These are phyloP conservation scores for Penstemon newberryi DNA, from an alignment of 257 asterid genomes.

Conservation along the genomic window DNA sequence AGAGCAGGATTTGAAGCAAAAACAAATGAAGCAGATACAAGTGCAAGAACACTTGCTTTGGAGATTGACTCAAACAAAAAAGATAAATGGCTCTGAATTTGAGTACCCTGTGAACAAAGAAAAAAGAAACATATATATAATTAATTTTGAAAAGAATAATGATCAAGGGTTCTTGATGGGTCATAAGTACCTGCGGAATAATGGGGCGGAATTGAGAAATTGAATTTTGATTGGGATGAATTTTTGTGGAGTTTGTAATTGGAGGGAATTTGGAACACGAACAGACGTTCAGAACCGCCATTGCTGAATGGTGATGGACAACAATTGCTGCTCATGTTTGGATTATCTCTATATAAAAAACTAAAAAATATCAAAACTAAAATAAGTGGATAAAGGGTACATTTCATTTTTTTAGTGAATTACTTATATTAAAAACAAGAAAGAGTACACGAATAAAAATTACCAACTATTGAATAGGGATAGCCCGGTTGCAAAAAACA, in stretches of 20 bases:
- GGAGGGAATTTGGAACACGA: constrained; percentile 50
- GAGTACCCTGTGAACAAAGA: constrained; percentile 34
- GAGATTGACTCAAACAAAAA: constrained; percentile 53
- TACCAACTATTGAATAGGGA: too few relatives aligned
- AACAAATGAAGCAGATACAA: constrained; percentile 71
- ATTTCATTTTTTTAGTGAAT: too few relatives aligned
- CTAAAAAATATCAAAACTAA: too few relatives aligned
- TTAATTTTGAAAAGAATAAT: neutral
- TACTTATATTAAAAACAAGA: too few relatives aligned
- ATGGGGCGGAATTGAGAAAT: constrained; percentile 27
- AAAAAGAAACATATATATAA: neutral
- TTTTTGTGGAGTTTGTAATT: constrained; percentile 32
- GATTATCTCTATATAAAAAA: constrained; percentile 26
- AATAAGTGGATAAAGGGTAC: too few relatives aligned
- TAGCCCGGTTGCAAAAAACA: too few relatives aligned
- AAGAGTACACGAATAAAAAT: too few relatives aligned
- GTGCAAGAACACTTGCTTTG: constrained; percentile 58
- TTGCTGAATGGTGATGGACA: constrained; percentile 35
- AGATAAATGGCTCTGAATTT: constrained; percentile 28
- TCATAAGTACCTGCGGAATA: constrained; percentile 36
- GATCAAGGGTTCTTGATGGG: neutral
- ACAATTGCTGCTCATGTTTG: constrained; percentile 20
- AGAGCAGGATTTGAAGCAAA: constrained; percentile 81
- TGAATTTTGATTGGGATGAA: constrained; percentile 23
- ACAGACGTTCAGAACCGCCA: constrained; percentile 65